phyloP scores from a whole-genome alignment of 2,329 filamentous ascomycete genomes.

The Clonostachys byssicola region DNA sequence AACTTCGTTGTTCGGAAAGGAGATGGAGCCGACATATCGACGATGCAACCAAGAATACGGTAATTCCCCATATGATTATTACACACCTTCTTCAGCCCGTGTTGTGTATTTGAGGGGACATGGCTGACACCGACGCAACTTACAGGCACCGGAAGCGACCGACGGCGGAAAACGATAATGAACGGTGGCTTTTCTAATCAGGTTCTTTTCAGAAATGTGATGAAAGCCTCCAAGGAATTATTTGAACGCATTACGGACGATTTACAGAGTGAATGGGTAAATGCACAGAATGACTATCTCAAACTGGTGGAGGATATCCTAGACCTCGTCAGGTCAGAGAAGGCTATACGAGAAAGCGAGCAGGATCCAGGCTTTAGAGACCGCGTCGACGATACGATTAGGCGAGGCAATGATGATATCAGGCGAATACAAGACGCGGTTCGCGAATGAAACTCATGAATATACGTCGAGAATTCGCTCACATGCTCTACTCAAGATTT shows the following conservation, averaged over 20 bases:
- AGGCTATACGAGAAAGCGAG: constrained; percentile 1
- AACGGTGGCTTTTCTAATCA: neutral
- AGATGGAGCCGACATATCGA: constrained; percentile 27
- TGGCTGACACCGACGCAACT: neutral
- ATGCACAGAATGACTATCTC: neutral
- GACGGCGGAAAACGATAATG: constrained; percentile 2
- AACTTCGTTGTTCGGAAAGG: constrained; percentile 28
- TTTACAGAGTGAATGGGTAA: too few relatives aligned
- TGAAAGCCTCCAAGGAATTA: neutral
- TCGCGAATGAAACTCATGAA: too few relatives aligned
- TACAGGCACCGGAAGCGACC: constrained; percentile 1
- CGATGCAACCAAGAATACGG: constrained; percentile 22
- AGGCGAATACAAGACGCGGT: too few relatives aligned
- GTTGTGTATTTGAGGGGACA: neutral
- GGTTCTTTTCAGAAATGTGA: constrained; percentile 1
- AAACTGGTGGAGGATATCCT: neutral
- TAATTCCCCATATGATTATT: constrained; percentile 7
- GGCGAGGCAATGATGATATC: neutral
- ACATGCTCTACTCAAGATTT: too few relatives aligned
- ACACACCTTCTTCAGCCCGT: neutral
- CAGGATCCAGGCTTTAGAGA: constrained; percentile 2
- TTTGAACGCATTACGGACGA: too few relatives aligned
- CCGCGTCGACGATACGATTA: neutral
- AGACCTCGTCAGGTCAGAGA: constrained; percentile 2
- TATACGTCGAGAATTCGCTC: too few relatives aligned